Evolutionary conservation across 129 eudicot species (phyloP).

Genomic region (Flaveria linearis): DNA sequence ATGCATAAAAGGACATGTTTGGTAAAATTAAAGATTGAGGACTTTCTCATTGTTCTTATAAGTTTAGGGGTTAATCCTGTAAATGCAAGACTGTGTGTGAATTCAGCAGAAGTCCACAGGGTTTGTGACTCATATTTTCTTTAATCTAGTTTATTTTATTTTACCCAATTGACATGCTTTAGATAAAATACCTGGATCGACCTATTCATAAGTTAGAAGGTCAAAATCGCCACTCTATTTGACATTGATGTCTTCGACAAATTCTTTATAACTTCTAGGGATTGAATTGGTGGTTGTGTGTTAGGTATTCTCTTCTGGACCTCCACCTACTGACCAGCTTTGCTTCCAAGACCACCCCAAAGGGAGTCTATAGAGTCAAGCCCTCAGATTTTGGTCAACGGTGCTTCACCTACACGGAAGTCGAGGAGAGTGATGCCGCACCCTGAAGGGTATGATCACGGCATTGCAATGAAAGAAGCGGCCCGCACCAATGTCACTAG

Average conservation of each 20-base stretch:
- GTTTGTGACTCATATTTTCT: no score
- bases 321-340: conserved; percentile 84
- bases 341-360: conserved; percentile 84
- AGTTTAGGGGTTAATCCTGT: no score
- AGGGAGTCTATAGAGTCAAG: conserved; percentile 53
- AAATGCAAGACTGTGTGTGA: no score
- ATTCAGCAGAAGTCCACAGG: no score
- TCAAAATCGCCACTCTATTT: background rate
- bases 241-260: background rate
- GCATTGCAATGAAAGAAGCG: conserved; percentile 65
- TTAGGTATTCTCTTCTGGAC: conserved; percentile 86
- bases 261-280: background rate
- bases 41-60: no score
- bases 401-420: conserved; percentile 94
- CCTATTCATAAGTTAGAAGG: background rate
- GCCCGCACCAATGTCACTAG: conserved; percentile 82
- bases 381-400: conserved; percentile 53
- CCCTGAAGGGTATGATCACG: conserved; percentile 73
- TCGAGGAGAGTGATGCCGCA: conserved; percentile 80
- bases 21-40: no score
- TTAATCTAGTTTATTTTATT: no score
- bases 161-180: no score
- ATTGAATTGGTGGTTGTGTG: background rate
- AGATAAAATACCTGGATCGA: background rate
- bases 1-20: no score